Evolutionary conservation across 768 basidiomycete genomes (phyloP).

Genomic region (Udeniomyces megalosporus): DNA sequence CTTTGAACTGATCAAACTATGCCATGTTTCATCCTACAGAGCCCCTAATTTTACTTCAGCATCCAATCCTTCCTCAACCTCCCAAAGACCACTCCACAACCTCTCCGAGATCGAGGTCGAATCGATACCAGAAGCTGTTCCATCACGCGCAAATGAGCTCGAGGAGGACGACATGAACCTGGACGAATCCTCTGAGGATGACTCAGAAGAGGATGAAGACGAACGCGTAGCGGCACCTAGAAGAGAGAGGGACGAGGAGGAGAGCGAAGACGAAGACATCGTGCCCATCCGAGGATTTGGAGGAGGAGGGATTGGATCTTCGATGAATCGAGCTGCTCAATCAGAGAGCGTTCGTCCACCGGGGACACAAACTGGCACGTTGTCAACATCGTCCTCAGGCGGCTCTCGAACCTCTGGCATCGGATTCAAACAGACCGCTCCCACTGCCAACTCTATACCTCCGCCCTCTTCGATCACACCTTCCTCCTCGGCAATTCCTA

Average conservation of each 20-base stretch:
- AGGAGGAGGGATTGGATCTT: background rate
- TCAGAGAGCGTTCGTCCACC: too few species aligned
- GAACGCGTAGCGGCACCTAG: background rate
- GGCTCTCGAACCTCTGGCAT: background rate
- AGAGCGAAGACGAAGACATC: background rate
- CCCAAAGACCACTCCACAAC: background rate
- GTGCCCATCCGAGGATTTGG: background rate
- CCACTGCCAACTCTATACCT: background rate
- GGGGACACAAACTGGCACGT: too few species aligned
- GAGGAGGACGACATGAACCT: background rate
- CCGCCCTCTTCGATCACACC: background rate
- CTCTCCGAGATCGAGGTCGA: background rate
- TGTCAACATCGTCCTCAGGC: background rate
- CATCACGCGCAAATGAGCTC: background rate
- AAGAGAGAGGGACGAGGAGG: constrained; percentile 1
- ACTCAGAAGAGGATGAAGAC: background rate
- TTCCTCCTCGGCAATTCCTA: background rate
- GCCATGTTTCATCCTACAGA: background rate
- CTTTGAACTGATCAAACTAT: too few species aligned
- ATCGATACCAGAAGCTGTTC: background rate
- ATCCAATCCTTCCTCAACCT: background rate
- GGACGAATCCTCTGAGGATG: background rate
- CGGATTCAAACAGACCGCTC: background rate
- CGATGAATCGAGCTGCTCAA: background rate
- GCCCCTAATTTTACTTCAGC: constrained; percentile 8